Percentiles rank a stretch among this genome's conserved stretches.
Conservation (phyloP, 2,329 filamentous ascomycete genomes). For the Sphaceloma murrayae region DNA sequence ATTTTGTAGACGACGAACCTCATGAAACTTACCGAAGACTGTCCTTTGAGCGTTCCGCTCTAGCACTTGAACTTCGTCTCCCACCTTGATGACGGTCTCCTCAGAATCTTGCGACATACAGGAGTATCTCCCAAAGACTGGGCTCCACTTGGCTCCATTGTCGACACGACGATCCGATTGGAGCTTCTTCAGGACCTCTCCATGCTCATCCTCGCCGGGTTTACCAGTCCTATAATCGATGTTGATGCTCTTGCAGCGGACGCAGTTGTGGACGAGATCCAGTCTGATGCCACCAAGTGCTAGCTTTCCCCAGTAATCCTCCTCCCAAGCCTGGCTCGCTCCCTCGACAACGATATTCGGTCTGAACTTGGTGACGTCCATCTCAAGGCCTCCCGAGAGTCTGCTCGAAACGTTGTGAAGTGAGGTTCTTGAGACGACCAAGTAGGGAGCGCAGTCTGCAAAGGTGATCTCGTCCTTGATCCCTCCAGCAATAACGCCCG, state of each 20-base stretch:
- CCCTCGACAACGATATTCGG: conserved; percentile 39
- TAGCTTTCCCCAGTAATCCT: conserved; percentile 37
- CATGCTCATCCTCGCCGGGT: conserved; percentile 30
- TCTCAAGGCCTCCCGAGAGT: conserved; percentile 29
- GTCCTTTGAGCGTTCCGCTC: conserved; percentile 34
- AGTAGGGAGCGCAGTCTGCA: conserved; percentile 64
- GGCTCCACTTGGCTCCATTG: conserved; percentile 36
- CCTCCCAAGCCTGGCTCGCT: conserved; percentile 34
- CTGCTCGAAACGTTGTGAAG: conserved; percentile 52
- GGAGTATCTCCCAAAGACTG: conserved; percentile 41
- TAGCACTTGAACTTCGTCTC: conserved; percentile 35
- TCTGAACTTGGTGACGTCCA: conserved; percentile 40
- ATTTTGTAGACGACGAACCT: neutral
- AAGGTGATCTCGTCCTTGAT: conserved; percentile 49
- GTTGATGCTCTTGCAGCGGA: conserved; percentile 38
- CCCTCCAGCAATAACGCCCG: conserved; percentile 7
- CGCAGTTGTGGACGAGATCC: conserved; percentile 37
- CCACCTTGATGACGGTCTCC: conserved; percentile 30
- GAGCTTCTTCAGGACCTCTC: conserved; percentile 37
- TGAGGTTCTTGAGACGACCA: conserved; percentile 62
- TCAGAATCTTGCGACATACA: conserved; percentile 31
- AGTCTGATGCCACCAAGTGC: conserved; percentile 27
- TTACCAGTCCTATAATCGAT: conserved; percentile 39
- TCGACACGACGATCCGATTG: conserved; percentile 39
- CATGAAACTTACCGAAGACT: conserved; percentile 38